Conservation (phyloP, 176 grass and related monocot species). For the Dactylis glomerata region DNA sequence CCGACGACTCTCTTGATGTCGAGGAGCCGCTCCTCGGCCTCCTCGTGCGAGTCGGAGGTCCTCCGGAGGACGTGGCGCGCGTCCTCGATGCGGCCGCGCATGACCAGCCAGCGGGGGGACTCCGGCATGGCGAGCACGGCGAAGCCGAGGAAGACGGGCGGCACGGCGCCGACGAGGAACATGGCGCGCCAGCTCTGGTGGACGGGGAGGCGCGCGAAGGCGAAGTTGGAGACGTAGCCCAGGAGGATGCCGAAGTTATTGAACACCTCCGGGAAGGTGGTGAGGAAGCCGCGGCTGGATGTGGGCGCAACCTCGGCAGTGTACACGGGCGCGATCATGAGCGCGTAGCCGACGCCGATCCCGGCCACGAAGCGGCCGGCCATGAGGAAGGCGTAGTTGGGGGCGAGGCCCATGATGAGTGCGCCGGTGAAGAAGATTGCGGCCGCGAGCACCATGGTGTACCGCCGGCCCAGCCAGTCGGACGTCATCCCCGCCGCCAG, state of each 20-base stretch:
- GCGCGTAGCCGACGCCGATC: slow-evolving; percentile 72
- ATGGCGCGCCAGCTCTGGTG: slow-evolving; percentile 82
- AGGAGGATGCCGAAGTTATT: slow-evolving; percentile 83
- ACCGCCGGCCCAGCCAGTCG: slow-evolving; percentile 82
- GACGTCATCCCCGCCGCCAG: slow-evolving; percentile 67
- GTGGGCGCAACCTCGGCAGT: slow-evolving; percentile 85
- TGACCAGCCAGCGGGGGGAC: slow-evolving; percentile 89
- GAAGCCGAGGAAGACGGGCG: slow-evolving; percentile 66
- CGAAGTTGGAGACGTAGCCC: slow-evolving; percentile 92
- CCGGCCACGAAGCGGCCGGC: slow-evolving; percentile 78
- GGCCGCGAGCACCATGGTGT: slow-evolving; percentile 82
- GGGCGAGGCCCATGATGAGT: slow-evolving; percentile 68
- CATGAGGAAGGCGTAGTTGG: slow-evolving; percentile 75
- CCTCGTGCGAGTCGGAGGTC: slow-evolving; percentile 58
- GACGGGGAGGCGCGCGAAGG: slow-evolving; percentile 67
- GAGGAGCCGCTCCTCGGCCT: slow-evolving; percentile 59
- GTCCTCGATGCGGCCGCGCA: slow-evolving; percentile 76
- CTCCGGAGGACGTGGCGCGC: slow-evolving; percentile 55
- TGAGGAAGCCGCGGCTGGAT: slow-evolving; percentile 70
- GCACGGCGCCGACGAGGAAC: slow-evolving; percentile 79
- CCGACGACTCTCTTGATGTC: slow-evolving; percentile 71
- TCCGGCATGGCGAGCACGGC: slow-evolving; percentile 90
- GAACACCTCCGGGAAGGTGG: slow-evolving; percentile 87
- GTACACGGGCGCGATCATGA: slow-evolving; percentile 85
- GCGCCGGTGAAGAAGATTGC: slow-evolving; percentile 82